Percentiles rank a stretch among this genome's conserved stretches.
Conservation (phyloP, 129 eudicot species). For the Glebionis coronaria region DNA sequence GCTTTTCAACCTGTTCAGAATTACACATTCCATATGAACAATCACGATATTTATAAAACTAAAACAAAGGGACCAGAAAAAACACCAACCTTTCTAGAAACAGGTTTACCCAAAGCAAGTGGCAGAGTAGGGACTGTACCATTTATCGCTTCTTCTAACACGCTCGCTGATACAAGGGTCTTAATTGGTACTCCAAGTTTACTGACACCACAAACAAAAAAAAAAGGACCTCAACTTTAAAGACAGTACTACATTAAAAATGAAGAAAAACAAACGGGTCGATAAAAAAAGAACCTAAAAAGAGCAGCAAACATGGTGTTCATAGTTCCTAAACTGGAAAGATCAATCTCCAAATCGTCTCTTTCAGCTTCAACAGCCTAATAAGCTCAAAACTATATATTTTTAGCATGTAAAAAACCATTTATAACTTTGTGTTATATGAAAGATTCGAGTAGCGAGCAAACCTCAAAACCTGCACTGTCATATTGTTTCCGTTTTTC, state of each 20-base stretch:
- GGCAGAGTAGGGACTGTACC: conserved; percentile 60
- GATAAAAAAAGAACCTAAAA: conserved; percentile 53
- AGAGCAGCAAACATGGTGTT: conserved; percentile 94
- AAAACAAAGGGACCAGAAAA: background rate
- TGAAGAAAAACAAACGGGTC: background rate
- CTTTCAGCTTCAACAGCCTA: conserved; percentile 90
- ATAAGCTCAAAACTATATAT: conserved; percentile 12
- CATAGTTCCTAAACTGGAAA: conserved; percentile 95
- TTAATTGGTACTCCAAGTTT: conserved; percentile 96
- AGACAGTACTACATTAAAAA: too few species aligned
- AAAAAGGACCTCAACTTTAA: background rate
- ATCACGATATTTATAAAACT: background rate
- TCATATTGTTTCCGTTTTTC: conserved; percentile 84
- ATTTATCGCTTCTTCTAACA: conserved; percentile 90
- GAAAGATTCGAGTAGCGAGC: background rate
- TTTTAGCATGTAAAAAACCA: background rate
- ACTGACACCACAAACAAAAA: conserved; percentile 30
- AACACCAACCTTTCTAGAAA: conserved; percentile 65
- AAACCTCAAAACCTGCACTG: conserved; percentile 86
- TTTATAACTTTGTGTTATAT: background rate
- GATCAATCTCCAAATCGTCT: conserved; percentile 91
- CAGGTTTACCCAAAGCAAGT: conserved; percentile 67
- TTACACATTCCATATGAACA: conserved; percentile 21
- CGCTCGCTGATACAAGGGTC: conserved; percentile 83
- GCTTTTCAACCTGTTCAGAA: conserved; percentile 84